Evolutionary conservation across 352 stramenopile genomes (phyloP).

Genomic region (Phytopythium litorale): DNA sequence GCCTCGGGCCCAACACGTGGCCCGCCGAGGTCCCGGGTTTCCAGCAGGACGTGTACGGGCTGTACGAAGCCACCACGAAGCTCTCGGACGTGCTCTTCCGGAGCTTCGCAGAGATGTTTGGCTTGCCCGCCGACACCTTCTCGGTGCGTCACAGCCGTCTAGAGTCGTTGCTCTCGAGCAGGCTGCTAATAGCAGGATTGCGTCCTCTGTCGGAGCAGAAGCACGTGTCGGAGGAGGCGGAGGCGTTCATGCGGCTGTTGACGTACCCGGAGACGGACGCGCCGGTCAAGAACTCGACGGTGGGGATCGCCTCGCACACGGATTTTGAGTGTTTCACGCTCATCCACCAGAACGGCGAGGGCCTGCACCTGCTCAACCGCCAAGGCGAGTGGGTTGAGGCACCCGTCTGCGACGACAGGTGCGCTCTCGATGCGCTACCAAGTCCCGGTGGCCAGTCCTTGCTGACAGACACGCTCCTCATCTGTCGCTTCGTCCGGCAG

Average conservation of each 20-base stretch:
- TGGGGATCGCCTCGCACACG: conserved; percentile 80
- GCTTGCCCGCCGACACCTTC: conserved; percentile 53
- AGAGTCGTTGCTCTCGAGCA: no score
- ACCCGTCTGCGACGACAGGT: conserved; percentile 64
- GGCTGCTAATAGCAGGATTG: conserved; percentile 3
- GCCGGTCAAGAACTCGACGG: conserved; percentile 47
- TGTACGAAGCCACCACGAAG: conserved; percentile 73
- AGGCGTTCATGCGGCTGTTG: conserved; percentile 76
- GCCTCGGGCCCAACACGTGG: conserved; percentile 77
- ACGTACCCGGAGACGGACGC: conserved; percentile 60
- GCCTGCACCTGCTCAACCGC: conserved; percentile 60
- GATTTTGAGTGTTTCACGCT: conserved; percentile 86
- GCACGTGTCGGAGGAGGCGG: conserved; percentile 63
- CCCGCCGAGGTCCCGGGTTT: conserved; percentile 56
- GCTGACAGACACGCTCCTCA: neutral
- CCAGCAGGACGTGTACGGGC: conserved; percentile 55
- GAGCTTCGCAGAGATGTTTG: conserved; percentile 82
- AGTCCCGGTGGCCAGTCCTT: neutral
- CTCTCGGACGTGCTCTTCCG: conserved; percentile 64
- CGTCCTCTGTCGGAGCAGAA: conserved; percentile 27
- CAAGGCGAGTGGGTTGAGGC: conserved; percentile 65
- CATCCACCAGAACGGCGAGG: conserved; percentile 79
- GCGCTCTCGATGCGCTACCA: conserved; percentile 1
- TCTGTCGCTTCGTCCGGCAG: neutral
- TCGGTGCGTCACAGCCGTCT: conserved; percentile 17